Base-by-base conservation (phyloP, 345 rosid species). In the Eucalyptus cloeziana region DNA sequence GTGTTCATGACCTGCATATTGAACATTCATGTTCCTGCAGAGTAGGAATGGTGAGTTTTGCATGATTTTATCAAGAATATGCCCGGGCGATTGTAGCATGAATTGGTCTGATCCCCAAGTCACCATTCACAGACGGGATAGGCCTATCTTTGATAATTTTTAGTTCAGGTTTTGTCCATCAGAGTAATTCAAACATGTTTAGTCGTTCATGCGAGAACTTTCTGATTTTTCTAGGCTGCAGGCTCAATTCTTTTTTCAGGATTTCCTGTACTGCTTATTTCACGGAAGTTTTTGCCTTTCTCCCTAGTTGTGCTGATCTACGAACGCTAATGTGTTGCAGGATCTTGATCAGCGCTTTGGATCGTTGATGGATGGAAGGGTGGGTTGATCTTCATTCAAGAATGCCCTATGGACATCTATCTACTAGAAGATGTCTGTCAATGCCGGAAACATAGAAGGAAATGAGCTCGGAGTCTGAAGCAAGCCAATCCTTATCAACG, bases 271-370 rank as follows among this genome's bases (percentile, higher is more conserved):
- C 27, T 10, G 81, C 81, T 71, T 71, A 71, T 71, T 71, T 71
- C 81, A 19, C 14, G 1, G 25, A 71, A 11, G 81, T 5, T n/a
- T 76, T 76, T 40, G 47, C 47, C 9, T 22, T 27, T 37, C 85
- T 40, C 25, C 81, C 83, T 10, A 21, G 85, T 37, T 40, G 30
- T 2, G 85, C 85, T 40, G 47, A 76, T 76, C 85, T 40, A 11
- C 3, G 85, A 40, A 21, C 4, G 14, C 47, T 76, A 11, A 76
- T 76, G 9, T 11, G 30, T 40, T 40, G 91, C 94, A 96, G 98
- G 96, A 93, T 96, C 86, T 89, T 96, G 90, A 92, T 92, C 25
- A 94, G 93, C 89, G 95, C 95, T 45, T 94, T 94, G 96, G 98
- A 96, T 89, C 95, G 95, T 91, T 95, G 94, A 95, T 90, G 91